Percentiles rank a stretch among this genome's conserved stretches.
Conservation (phyloP, 2,329 filamentous ascomycete genomes). For the Trichoderma afroharzianum region DNA sequence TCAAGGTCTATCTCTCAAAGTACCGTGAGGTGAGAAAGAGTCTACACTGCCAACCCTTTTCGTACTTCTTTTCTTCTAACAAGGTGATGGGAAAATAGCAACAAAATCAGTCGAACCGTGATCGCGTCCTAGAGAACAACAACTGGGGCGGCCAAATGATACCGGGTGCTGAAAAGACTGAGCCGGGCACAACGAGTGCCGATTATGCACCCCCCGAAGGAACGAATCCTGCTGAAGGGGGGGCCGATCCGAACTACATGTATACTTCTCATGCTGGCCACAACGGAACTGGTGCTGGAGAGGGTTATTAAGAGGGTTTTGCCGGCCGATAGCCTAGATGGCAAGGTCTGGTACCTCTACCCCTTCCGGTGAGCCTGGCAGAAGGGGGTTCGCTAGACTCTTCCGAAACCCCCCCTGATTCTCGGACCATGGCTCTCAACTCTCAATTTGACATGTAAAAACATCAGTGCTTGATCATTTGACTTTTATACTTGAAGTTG, state of each 20-base stretch:
- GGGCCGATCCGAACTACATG: constrained; percentile 45
- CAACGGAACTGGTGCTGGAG: constrained; percentile 53
- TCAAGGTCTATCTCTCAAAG: constrained; percentile 97
- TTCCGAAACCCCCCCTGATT: not conserved
- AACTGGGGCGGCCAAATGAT: constrained; percentile 33
- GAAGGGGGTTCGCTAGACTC: not conserved
- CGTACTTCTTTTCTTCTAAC: not conserved
- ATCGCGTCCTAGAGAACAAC: constrained; percentile 35
- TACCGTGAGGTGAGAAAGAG: constrained; percentile 81
- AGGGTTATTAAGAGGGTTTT: constrained; percentile 44
- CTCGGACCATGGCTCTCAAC: not conserved
- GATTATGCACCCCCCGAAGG: constrained; percentile 45
- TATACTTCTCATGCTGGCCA: constrained; percentile 54
- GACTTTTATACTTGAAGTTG: not conserved
- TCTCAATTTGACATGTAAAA: not conserved
- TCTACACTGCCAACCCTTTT: too few species aligned
- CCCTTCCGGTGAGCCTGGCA: not conserved
- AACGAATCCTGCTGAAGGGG: constrained; percentile 38
- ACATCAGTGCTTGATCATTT: constrained; percentile 1
- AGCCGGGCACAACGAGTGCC: constrained; percentile 29
- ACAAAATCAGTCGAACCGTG: constrained; percentile 41
- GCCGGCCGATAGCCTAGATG: not conserved
- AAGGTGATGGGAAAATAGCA: constrained; percentile 29
- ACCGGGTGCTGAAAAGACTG: constrained; percentile 30
- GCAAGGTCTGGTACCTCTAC: not conserved